Base-by-base conservation (phyloP, 257 asterid genomes). In the Anisodus acutangulus region DNA sequence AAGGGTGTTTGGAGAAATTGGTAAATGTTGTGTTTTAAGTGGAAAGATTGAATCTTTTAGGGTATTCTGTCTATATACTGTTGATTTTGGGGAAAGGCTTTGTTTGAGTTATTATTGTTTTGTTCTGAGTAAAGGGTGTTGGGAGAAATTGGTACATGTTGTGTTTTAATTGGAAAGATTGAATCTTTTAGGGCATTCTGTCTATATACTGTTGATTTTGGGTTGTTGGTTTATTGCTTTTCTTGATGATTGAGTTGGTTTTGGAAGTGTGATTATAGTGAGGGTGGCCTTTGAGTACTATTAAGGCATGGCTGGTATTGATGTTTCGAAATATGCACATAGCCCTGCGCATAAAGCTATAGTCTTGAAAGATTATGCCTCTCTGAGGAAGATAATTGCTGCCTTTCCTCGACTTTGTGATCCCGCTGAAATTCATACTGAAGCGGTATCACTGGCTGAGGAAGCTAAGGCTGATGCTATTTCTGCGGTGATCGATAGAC, bases 381-480 rank as follows among this genome's bases (percentile, higher is more conserved):
- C 89, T 78, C 93, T 97, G 64, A 92, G 92, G 88, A 92, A 84
- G 88, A 93, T 95, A 83, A 90, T 95, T n/a, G 89, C 90, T 0
- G 88, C 83, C 47, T 92, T 97, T 80, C 99, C 99, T 26, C 90
- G 85, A 58, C 95, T 95, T 17, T 87, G 92, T 68, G 97, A 93
- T 84, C 95, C 97, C 4, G 89, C 94, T 12, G 96, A 93, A 88
- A 89, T 96, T 83, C 95, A 85, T 31, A 87, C 86, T 0, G 98
- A 95, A 85, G 85, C 97, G 0, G 89, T 84, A 84, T 97, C 99
- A 9, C 72, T 93, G 22, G 89, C 94, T 0, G 98, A 93, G 86
- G 99, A 97, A 90, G 89, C 91, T 47, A 93, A 95, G 89, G 97
- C 98, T 62, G 99, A 97, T 83, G 92, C 93, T 83, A 91, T 94